Evolutionary conservation across 352 stramenopile species (phyloP).

Genomic region (Phytophthora megakarya): DNA sequence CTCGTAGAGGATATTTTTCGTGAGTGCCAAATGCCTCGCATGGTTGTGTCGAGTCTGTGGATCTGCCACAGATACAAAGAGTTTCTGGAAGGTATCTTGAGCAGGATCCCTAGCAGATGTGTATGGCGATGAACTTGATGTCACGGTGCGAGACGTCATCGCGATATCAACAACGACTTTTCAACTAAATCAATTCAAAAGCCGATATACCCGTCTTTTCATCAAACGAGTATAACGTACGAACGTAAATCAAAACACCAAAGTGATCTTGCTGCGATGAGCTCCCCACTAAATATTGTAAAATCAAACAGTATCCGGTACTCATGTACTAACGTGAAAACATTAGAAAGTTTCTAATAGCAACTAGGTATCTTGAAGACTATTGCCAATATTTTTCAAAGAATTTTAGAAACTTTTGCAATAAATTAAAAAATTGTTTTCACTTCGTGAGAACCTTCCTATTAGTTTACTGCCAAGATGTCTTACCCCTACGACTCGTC

Average conservation of each 20-base stretch:
- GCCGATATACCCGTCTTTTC: neutral
- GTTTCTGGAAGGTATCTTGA: conserved; percentile 60
- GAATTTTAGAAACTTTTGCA: neutral
- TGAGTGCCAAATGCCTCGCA: conserved; percentile 70
- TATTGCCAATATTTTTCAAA: too few relatives aligned
- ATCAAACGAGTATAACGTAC: too few relatives aligned
- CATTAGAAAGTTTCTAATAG: too few relatives aligned
- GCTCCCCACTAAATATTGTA: too few relatives aligned
- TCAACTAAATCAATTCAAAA: neutral
- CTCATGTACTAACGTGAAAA: too few relatives aligned
- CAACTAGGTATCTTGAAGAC: too few relatives aligned
- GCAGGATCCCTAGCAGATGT: neutral
- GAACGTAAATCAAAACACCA: conserved; percentile 11
- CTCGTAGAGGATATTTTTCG: conserved; percentile 79
- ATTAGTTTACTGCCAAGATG: too few relatives aligned
- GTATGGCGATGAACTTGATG: conserved; percentile 3
- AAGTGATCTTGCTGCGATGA: too few relatives aligned
- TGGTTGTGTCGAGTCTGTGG: conserved; percentile 71
- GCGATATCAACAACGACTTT: neutral
- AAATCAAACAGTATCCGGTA: too few relatives aligned
- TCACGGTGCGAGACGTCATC: conserved; percentile 23
- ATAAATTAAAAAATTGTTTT: neutral
- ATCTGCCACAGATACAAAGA: conserved; percentile 63
- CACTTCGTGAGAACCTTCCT: too few relatives aligned
- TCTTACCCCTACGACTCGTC: too few relatives aligned